Conservation (phyloP, 2,329 filamentous ascomycete species). For the Microdochium paspali region DNA sequence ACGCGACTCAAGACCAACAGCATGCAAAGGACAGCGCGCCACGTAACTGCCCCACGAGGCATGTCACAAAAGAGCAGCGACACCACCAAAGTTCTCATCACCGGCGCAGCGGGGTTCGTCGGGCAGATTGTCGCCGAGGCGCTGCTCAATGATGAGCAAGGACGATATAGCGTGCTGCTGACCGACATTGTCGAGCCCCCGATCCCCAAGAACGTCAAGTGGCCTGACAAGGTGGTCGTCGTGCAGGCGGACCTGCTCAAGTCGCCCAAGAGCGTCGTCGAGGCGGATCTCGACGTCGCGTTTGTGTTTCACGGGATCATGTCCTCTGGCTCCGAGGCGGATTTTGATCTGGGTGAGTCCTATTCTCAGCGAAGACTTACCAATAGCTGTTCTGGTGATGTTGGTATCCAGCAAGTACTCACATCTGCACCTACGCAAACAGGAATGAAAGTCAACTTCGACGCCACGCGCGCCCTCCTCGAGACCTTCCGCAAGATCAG, state of each 20-base stretch:
- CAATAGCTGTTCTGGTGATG: no score
- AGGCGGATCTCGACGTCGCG: conserved; percentile 27
- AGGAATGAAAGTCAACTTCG: conserved; percentile 45
- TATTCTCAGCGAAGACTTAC: no score
- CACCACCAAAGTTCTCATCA: conserved; percentile 40
- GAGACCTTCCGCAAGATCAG: conserved; percentile 34
- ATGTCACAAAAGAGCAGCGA: no score
- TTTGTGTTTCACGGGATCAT: conserved; percentile 56
- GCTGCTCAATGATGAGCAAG: conserved; percentile 34
- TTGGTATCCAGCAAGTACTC: no score
- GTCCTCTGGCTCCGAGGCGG: conserved; percentile 52
- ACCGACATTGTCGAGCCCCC: conserved; percentile 41
- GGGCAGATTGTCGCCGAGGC: conserved; percentile 50
- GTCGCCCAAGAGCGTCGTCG: conserved; percentile 21
- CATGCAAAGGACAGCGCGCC: no score
- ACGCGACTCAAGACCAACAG: no score
- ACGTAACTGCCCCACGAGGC: no score
- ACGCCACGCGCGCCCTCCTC: conserved; percentile 42
- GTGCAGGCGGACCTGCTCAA: conserved; percentile 33
- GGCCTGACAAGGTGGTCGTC: conserved; percentile 30
- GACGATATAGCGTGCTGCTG: conserved; percentile 28
- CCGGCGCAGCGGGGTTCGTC: conserved; percentile 55
- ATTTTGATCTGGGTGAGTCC: conserved; percentile 41
- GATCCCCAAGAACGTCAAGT: conserved; percentile 29
- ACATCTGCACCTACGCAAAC: not conserved